Evolutionary conservation across 495 filamentous ascomycete species (phyloP).

Genomic region (Endocarpon pusillum): DNA sequence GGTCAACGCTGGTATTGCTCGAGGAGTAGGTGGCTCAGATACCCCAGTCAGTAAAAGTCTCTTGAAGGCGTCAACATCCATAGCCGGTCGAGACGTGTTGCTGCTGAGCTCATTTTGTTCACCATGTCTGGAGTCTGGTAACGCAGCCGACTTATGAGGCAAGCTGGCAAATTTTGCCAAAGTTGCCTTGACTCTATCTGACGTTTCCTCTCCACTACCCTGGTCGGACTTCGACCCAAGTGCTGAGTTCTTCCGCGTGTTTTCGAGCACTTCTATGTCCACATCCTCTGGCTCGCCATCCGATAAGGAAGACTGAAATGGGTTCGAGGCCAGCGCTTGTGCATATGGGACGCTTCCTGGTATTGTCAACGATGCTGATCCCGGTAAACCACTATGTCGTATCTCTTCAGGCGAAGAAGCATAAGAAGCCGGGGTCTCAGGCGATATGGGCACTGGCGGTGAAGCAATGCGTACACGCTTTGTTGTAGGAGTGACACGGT

Average conservation of each 20-base stretch:
- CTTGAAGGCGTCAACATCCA: slow-evolving; percentile 48
- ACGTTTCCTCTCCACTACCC: too few species aligned
- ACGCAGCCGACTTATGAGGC: too few species aligned
- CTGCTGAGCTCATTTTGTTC: neutral
- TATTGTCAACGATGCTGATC: too few species aligned
- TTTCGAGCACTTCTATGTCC: neutral
- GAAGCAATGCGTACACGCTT: slow-evolving; percentile 7
- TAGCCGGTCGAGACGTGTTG: slow-evolving; percentile 12
- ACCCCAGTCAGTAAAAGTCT: slow-evolving; percentile 42
- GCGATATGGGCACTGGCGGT: slow-evolving; percentile 2
- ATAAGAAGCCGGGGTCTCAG: slow-evolving; percentile 2
- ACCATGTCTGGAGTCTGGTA: neutral
- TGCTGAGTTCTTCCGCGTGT: neutral
- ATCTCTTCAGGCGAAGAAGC: slow-evolving; percentile 5
- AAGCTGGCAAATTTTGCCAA: slow-evolving; percentile 1
- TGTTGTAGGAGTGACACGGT: neutral
- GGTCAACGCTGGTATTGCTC: slow-evolving; percentile 2
- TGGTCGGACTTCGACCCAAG: neutral
- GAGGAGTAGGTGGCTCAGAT: slow-evolving; percentile 11
- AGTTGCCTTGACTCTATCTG: neutral
- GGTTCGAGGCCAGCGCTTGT: too few species aligned
- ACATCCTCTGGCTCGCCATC: neutral
- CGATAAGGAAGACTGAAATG: neutral
- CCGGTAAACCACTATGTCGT: too few species aligned
- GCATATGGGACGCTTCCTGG: too few species aligned